Conservation (phyloP, 129 eudicot genomes). For the Deinandra increscens region DNA sequence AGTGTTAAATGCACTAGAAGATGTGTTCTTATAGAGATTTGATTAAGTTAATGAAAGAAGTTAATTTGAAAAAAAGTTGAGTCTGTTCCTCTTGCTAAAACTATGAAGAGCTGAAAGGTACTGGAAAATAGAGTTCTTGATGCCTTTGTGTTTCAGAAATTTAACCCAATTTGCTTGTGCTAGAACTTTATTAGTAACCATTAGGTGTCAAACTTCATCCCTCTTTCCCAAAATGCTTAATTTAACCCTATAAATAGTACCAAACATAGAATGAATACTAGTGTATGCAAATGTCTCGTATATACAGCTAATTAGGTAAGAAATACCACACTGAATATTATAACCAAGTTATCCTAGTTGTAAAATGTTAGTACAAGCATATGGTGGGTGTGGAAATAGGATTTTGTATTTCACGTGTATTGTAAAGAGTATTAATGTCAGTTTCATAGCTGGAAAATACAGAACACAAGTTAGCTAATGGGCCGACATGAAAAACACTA, state of each 20-base stretch:
- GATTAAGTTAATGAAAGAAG: neutral
- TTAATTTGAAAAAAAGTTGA: neutral
- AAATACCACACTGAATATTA: neutral
- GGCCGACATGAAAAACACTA: neutral
- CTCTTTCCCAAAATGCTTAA: neutral
- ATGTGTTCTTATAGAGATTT: neutral
- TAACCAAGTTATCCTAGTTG: neutral
- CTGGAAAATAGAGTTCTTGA: neutral
- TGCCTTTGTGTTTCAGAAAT: neutral
- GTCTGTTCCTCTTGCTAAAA: too few relatives aligned
- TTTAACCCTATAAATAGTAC: neutral
- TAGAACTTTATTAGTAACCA: neutral
- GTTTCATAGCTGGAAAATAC: neutral
- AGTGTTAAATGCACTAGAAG: neutral
- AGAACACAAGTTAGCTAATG: constrained; percentile 13
- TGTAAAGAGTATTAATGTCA: constrained; percentile 2
- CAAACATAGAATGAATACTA: neutral
- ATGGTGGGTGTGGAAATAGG: neutral
- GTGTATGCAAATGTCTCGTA: neutral
- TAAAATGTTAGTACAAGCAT: neutral
- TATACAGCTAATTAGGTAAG: neutral
- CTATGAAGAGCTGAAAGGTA: neutral
- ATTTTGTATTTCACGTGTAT: neutral
- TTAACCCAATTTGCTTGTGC: neutral
- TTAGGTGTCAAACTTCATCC: neutral